phyloP scores from a whole-genome alignment of 257 asterid species.

The Nicotiana sylvestris region DNA sequence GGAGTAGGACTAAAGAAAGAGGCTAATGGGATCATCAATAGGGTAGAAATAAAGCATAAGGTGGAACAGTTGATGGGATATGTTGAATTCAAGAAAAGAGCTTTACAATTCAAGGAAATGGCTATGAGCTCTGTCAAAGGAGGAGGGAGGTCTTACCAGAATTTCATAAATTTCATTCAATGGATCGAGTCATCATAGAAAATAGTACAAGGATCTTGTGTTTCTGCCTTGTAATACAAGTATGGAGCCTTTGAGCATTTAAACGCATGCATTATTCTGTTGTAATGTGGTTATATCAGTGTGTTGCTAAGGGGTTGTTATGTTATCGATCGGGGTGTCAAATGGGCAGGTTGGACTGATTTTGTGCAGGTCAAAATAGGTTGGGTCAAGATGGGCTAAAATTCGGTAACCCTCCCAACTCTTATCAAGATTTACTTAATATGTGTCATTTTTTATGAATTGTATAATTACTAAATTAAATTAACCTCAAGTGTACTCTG shows the following conservation, averaged over 20 bases:
- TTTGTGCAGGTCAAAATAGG: no score
- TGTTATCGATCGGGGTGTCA: no score
- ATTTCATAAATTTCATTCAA: constrained; percentile 29
- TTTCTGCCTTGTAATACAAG: not conserved
- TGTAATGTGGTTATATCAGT: not conserved
- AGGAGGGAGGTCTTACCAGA: constrained; percentile 39
- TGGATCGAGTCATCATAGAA: constrained; percentile 31
- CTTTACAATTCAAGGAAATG: constrained; percentile 29
- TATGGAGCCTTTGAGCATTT: not conserved
- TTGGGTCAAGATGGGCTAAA: no score
- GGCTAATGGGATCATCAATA: constrained; percentile 15
- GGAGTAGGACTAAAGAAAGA: constrained; percentile 33
- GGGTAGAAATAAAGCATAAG: constrained; percentile 34
- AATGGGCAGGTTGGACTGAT: no score
- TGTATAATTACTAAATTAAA: no score
- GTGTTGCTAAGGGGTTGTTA: constrained; percentile 14
- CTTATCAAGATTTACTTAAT: no score
- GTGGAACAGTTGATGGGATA: constrained; percentile 30
- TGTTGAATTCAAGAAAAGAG: constrained; percentile 28
- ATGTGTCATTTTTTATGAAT: no score
- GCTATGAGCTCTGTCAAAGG: constrained; percentile 17
- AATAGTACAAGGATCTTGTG: not conserved
- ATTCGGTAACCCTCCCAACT: no score
- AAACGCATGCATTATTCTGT: not conserved
- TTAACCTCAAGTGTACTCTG: no score